Conservation (phyloP, 2,329 filamentous ascomycete genomes). For the Phialemoniopsis sp. region DNA sequence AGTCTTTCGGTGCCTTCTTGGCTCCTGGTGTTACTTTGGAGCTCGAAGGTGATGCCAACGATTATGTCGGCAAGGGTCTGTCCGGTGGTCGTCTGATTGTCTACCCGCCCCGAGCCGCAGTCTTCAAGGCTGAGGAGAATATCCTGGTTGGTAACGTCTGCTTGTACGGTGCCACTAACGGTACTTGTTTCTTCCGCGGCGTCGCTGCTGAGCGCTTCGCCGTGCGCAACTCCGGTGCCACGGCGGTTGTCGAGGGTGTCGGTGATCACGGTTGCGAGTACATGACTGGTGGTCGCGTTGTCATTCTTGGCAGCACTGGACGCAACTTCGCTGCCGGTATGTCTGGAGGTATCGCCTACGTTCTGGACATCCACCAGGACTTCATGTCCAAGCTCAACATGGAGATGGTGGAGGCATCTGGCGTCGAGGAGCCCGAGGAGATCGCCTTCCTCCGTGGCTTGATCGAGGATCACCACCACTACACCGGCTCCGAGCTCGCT, state of each 20-base stretch:
- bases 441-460: conserved; percentile 87
- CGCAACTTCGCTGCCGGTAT: conserved; percentile 98
- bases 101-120: conserved; percentile 84
- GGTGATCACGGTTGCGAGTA: conserved; percentile 98
- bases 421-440: conserved; percentile 79
- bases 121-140: conserved; percentile 96
- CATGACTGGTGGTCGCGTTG: conserved; percentile 92
- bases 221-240: conserved; percentile 93
- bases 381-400: conserved; percentile 92
- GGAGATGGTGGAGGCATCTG: conserved; percentile 92
- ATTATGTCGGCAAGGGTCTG: conserved; percentile 94
- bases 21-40: conserved; percentile 92
- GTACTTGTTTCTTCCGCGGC: conserved; percentile 95
- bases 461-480: conserved; percentile 96
- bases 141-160: conserved; percentile 91
- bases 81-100: conserved; percentile 91
- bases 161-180: conserved; percentile 87
- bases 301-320: conserved; percentile 83
- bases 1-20: conserved; percentile 93
- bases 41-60: conserved; percentile 92
- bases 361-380: conserved; percentile 84
- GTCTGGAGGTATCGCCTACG: conserved; percentile 95
- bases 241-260: conserved; percentile 91
- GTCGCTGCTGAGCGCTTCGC: conserved; percentile 94
- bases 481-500: conserved; percentile 92